Base-by-base conservation (phyloP, 2,329 filamentous ascomycete species). In the Zymoseptoria crescenta region DNA sequence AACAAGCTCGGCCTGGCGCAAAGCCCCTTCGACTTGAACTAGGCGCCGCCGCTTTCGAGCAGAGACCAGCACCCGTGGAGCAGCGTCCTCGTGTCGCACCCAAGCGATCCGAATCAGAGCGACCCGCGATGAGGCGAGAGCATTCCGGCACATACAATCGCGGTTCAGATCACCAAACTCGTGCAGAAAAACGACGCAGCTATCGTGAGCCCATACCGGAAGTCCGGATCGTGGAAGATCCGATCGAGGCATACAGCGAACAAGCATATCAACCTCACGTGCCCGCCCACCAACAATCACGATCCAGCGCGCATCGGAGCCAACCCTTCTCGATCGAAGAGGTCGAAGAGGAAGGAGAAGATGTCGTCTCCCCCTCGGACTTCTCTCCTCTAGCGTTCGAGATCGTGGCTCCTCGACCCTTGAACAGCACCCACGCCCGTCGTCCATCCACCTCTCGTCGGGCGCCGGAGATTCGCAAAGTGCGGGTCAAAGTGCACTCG, bases 401-500 rank as follows among this genome's bases (percentile, higher is more conserved):
- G 63, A 67, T 77, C 68, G 73, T 82, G 69, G 75, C 77, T 53
- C 70, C 75, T 4, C 56, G 56, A 49, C 51, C 55, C 13, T 20
- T 49, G 48, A 55, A 56, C 35, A 57, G 29, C 55, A 13, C 56
- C 19, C 66, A 65, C 54, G 59, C 61, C 10, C 61, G 83, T 49
- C 80, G 79, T n/a, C 76, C 78, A 24, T 85, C 84, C 7, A 79
- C 66, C 4, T 84, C 64, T 74, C 71, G 72, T 9, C 70, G 73
- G 8, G 70, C 71, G 51, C 83, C 84, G 1, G 87, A 90, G 6
- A 79, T 94, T 59, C 84, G 83, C 63, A 78, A 92, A 74, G 86
- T 97, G 64, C 85, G 92, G 45, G 86, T 96, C 72, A 99, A 99
- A 78, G 91, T 96, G 1, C 92, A 97, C 71, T 86, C 81, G 3